Evolutionary conservation across 202 grass and related monocot species (phyloP), one percentile per base, ranked within the genome.

Genomic region (Eragrostis tef): DNA sequence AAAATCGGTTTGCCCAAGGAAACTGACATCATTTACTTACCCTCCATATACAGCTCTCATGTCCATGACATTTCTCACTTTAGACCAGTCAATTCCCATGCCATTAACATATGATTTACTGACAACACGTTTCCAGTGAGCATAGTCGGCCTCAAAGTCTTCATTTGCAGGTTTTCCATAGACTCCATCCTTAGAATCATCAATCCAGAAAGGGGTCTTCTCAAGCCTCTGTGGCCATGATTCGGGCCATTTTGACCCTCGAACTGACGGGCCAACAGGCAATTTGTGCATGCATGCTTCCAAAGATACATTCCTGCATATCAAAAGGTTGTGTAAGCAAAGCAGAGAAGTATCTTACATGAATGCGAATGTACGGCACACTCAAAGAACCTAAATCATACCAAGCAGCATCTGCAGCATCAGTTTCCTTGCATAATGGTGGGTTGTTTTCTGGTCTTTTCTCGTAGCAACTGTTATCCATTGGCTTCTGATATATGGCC

Each of bases 1-100:
- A 44, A 54, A 57, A 0, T 11, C 11, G 24, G 31, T 50, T 22
- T 59, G 7, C 22, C 10, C 20, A 48, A 65, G 11, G 26, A 74
- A 65, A 81, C 47, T 42, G 12, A 12, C 34, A 20, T 15, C 66
- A 79, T 65, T 59, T 66, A 81, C 90, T 93, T 96, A 99, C 97
- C 97, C 97, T 82, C 93, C 97, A 77, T 96, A 99, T 12, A 96
- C 83, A 39, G 97, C 92, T 92, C 93, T 90, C 97, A 99, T 96
- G 77, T 99, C 97, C 93, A 99, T 93, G 45, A 92, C 97, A 90
- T 94, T 99, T 87, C 97, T 91, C 45, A 99, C 93, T 88, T 68
- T 91, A 31, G 93, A 94, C 97, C 97, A 99, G 57, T 89, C 75
- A 16, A 99, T 99, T 77, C 93, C 97, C 89, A 99, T 90, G 71